These are phyloP conservation scores for Saccharomycopsis schoenii DNA, from an alignment of 805 yeast species.

Conservation along the genomic window DNA sequence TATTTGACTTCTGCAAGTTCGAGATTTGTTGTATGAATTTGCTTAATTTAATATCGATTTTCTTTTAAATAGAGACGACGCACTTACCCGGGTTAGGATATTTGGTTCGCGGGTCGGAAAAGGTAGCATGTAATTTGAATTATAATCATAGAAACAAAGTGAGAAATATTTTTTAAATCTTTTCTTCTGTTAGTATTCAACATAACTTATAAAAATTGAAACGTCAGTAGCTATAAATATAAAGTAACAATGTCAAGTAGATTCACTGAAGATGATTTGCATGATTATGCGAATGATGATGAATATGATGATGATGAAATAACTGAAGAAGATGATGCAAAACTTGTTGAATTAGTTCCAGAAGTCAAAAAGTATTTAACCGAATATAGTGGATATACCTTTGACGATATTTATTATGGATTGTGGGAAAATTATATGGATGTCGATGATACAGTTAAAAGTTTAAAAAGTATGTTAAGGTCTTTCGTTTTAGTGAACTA, in stretches of 20 bases:
- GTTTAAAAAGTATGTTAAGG: constrained; percentile 26
- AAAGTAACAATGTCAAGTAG: neutral
- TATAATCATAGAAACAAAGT: too few species aligned
- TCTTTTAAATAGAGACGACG: too few species aligned
- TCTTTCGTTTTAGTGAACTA: constrained; percentile 9
- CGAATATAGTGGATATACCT: constrained; percentile 34
- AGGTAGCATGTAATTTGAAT: neutral
- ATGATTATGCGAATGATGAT: constrained; percentile 24
- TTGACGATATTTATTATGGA: constrained; percentile 43
- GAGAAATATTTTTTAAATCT: too few species aligned
- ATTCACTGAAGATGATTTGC: constrained; percentile 22
- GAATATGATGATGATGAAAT: constrained; percentile 25
- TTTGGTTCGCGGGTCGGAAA: neutral
- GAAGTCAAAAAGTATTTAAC: constrained; percentile 29
- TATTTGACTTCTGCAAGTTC: too few species aligned
- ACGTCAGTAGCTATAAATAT: neutral
- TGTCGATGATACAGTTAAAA: constrained; percentile 39
- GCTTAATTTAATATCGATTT: too few species aligned
- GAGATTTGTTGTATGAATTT: too few species aligned
- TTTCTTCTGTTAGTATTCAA: too few species aligned
- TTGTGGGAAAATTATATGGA: constrained; percentile 53
- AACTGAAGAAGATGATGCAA: constrained; percentile 31
- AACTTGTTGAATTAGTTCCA: constrained; percentile 36
- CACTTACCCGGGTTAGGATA: neutral
- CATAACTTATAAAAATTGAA: neutral